Evolutionary conservation across 352 stramenopile species (phyloP), one percentile per base, ranked within the genome.

Genomic region (Phytophthora tubulina): DNA sequence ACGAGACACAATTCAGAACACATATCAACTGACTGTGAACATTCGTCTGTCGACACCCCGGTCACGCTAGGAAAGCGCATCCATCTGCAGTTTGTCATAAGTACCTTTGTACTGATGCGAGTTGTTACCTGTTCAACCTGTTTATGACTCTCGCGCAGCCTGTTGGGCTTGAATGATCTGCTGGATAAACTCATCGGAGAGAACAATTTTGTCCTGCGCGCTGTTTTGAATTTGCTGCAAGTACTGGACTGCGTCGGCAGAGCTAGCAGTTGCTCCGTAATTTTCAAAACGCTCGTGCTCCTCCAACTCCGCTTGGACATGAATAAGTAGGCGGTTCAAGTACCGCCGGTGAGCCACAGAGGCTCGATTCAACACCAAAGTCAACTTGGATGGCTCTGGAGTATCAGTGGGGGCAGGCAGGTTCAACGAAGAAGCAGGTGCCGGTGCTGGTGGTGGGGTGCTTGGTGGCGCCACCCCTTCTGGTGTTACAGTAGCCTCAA

Each of bases 101-200:
- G 21, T 27, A 62, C 38, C 9, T 63, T 41, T 70, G 49, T 72
- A 70, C 51, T 63, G 51, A 55, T 44, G 45, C 14, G 36, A 56
- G 60, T 68, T 63, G 33, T 21, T 55, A 57, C 14, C 51, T 53
- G 57, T 41, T 54, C 51, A 36, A 36, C 13, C 61, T 42, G 21
- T 64, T 75, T 86, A 95, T 21, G 87, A 94, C 65, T 96, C 88
- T 46, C 88, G 81, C 42, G 89, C 89, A 11, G 79, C 83, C 65
- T 95, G 86, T 62, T 95, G 87, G 21, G 87, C 84, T 54, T 92
- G 77, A 66, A 95, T 93, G 63, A 95, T 86, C 66, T 93, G 80
- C 74, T 96, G 87, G 64, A 95, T 94, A 73, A 95, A 96, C 64
- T 82, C 76, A 70, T 92, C 84, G n/a, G 86, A 92, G 38, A 94